Base-by-base conservation (phyloP, 192 early-diverging fungal species). In the Coemansia sp. region DNA sequence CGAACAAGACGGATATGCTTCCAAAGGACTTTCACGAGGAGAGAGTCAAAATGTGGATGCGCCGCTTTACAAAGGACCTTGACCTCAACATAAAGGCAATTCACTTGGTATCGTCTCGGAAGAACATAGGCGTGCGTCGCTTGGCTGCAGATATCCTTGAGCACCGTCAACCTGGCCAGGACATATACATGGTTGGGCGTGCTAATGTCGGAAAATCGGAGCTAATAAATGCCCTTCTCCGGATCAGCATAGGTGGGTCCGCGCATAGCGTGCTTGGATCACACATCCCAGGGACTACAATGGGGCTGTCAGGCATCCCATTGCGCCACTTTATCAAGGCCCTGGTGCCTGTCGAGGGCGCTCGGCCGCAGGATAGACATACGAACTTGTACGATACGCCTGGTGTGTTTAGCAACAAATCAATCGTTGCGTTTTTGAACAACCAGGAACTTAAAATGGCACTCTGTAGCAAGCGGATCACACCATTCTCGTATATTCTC, bases 121-220 rank as follows among this genome's bases (percentile, higher is more conserved):
- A 89, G 48, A 84, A 85, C 45, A 74, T 82, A 58, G 86, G 85
- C 9, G 65, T 84, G 0, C 74, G 82, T 33, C 75, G 79, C 57
- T 62, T 90, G 48, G 64, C 83, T 9, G 74, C 73, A 13, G 74
- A 79, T 4, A 71, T 89, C 10, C 40, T 68, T 10, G 62, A 71
- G 42, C 69, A 60, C 3, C 80, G 85, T 45, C 53, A 64, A 6
- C 54, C 69, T 5, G 71, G 75, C 11, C 73, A 84, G 60, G 85
- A 92, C 61, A 70, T 91, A 15, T 92, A 88, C 61, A 72, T 92
- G 66, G 79, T 92, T 32, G 91, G 91, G 7, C 84, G 86, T 35
- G 85, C 89, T 2, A 92, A 92, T 64, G 91, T 87, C 11, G 91
- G 91, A 33, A 92, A 92, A 74, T 90, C 89, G 2, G 89, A 87